Percentiles rank a stretch among this genome's conserved stretches.
phyloP scores from a whole-genome alignment of 768 basidiomycete genomes.

The Tricholoma hemisulphureum region DNA sequence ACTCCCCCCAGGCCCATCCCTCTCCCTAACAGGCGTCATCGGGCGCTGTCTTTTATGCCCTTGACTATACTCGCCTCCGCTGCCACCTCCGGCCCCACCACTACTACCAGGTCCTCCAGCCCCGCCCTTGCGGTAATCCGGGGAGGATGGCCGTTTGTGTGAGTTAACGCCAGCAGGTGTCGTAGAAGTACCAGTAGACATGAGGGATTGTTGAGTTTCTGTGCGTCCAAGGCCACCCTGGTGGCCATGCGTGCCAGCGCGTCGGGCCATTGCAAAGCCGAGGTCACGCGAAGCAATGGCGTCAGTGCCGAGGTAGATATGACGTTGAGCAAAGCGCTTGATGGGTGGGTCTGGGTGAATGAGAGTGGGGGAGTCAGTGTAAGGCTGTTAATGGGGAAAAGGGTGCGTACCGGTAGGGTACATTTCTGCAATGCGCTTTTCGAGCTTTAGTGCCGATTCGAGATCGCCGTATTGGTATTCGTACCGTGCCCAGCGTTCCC shows the following conservation, averaged over 20 bases:
- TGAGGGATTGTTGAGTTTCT: conserved; percentile 36
- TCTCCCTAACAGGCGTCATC: conserved; percentile 26
- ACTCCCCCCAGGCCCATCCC: conserved; percentile 19
- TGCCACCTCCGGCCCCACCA: conserved; percentile 14
- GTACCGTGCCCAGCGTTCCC: conserved; percentile 95
- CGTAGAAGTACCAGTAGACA: conserved; percentile 3
- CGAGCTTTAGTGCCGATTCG: conserved; percentile 82
- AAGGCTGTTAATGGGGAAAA: background rate
- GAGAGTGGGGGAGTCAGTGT: background rate
- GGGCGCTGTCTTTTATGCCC: conserved; percentile 37
- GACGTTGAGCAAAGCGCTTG: conserved; percentile 86
- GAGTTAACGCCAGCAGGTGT: background rate
- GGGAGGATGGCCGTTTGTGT: conserved; percentile 39
- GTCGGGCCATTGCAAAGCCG: conserved; percentile 65
- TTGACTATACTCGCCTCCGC: conserved; percentile 26
- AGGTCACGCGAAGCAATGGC: conserved; percentile 88
- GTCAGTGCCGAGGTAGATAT: conserved; percentile 80
- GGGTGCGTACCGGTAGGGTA: conserved; percentile 72
- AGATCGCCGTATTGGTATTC: conserved; percentile 96
- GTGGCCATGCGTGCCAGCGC: conserved; percentile 15
- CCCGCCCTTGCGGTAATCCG: conserved; percentile 27
- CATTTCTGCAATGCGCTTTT: conserved; percentile 83
- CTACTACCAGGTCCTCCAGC: conserved; percentile 29
- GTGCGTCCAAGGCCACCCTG: conserved; percentile 27
- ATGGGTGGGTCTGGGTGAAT: conserved; percentile 73